A percentile compares a stretch with the other conserved stretches of the same genome.
Evolutionary conservation across 306 rosid genomes (phyloP).

Genomic region (Sesbania bispinosa): DNA sequence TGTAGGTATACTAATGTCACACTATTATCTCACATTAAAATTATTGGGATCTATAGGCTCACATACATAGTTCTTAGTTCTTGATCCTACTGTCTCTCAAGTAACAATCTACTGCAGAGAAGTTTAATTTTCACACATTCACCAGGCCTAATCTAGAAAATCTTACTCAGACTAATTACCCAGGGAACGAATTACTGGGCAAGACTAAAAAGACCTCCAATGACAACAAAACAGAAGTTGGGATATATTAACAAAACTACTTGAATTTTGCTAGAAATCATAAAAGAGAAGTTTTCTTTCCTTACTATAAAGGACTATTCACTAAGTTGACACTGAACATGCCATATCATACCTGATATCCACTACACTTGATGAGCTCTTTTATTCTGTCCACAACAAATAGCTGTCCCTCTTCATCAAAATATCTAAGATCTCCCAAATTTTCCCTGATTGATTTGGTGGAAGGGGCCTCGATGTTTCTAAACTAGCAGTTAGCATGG

Average conservation of each 20-base stretch:
- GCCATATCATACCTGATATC: slow-evolving; percentile 36
- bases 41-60: no score
- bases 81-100: no score
- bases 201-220: no score
- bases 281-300: no score
- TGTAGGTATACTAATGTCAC: no score
- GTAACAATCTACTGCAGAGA: not conserved
- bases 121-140: not conserved
- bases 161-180: not conserved
- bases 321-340: not conserved
- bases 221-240: no score
- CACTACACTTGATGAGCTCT: slow-evolving; percentile 49
- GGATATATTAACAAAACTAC: not conserved
- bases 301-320: not conserved
- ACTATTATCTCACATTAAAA: no score
- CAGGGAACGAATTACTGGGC: not conserved
- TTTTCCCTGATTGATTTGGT: slow-evolving; percentile 45
- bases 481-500: no score
- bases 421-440: slow-evolving; percentile 48
- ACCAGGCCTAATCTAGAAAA: not conserved
- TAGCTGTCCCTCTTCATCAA: slow-evolving; percentile 39
- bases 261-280: not conserved
- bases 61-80: no score
- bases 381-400: slow-evolving; percentile 48
- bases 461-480: slow-evolving; percentile 36